phyloP scores from a whole-genome alignment of 805 yeast genomes.

The Suhomyces sp. region DNA sequence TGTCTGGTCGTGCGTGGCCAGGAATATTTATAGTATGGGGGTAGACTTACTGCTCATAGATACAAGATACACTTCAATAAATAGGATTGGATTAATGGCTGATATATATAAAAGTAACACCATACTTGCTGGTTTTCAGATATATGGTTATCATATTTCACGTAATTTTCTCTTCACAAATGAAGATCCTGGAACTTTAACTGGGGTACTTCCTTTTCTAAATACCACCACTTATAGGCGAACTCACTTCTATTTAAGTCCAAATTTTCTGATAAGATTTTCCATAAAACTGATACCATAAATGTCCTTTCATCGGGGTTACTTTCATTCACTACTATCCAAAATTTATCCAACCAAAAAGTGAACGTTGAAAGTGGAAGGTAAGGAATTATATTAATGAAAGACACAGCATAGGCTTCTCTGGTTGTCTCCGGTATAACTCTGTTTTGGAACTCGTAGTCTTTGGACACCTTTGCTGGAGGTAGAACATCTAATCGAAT shows the following conservation, averaged over 20 bases:
- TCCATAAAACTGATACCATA: constrained; percentile 49
- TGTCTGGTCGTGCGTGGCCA: constrained; percentile 3
- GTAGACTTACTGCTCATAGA: too few species aligned
- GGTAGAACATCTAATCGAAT: constrained; percentile 16
- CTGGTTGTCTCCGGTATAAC: constrained; percentile 40
- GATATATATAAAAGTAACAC: too few species aligned
- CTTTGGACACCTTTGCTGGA: constrained; percentile 8
- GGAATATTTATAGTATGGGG: not conserved
- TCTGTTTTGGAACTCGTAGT: constrained; percentile 24
- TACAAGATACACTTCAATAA: too few species aligned
- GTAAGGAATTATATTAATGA: constrained; percentile 55
- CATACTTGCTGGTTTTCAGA: too few species aligned
- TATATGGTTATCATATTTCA: too few species aligned
- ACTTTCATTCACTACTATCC: constrained; percentile 33
- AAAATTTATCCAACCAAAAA: constrained; percentile 49
- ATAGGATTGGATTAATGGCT: too few species aligned
- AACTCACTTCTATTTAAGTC: constrained; percentile 56
- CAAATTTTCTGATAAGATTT: constrained; percentile 53
- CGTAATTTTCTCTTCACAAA: not conserved
- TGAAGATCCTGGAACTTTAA: not conserved
- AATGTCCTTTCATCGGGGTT: constrained; percentile 36
- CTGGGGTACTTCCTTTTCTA: constrained; percentile 19
- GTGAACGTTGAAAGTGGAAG: constrained; percentile 43
- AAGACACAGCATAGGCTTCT: constrained; percentile 47
- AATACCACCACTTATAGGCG: constrained; percentile 67